Conservation (phyloP, 495 filamentous ascomycete genomes). For the Aspergillus panamensis region DNA sequence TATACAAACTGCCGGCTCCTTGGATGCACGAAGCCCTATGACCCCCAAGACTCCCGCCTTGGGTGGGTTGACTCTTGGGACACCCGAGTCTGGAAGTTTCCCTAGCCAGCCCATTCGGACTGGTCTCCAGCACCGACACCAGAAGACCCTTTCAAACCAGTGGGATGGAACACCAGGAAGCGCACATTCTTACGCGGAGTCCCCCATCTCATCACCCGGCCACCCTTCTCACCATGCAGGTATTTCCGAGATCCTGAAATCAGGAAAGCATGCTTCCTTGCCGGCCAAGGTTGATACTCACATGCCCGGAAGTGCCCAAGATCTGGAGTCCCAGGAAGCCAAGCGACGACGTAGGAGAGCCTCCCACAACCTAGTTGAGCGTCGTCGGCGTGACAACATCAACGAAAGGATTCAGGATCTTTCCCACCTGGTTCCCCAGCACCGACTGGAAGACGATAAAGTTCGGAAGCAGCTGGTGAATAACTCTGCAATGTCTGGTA, state of each 20-base stretch:
- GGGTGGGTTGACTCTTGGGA: conserved; percentile 55
- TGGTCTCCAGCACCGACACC: conserved; percentile 60
- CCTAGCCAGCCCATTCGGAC: conserved; percentile 72
- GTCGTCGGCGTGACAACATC: conserved; percentile 93
- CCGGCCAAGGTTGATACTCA: conserved; percentile 64
- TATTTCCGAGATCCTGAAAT: conserved; percentile 67
- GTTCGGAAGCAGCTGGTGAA: conserved; percentile 91
- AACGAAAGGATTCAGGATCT: conserved; percentile 97
- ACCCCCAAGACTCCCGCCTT: conserved; percentile 71
- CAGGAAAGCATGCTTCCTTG: conserved; percentile 65
- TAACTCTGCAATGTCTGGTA: conserved; percentile 80
- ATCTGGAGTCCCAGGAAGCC: conserved; percentile 78
- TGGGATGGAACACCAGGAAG: conserved; percentile 81
- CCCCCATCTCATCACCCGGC: conserved; percentile 70
- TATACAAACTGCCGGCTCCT: conserved; percentile 58
- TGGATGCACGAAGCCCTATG: conserved; percentile 70
- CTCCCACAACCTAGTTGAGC: conserved; percentile 94
- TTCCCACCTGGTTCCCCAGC: conserved; percentile 84
- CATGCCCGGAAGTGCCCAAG: conserved; percentile 43
- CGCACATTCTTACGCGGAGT: conserved; percentile 73
- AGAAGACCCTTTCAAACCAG: conserved; percentile 76
- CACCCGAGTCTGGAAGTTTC: conserved; percentile 65
- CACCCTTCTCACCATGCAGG: conserved; percentile 55
- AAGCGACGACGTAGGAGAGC: conserved; percentile 87
- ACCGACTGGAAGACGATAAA: conserved; percentile 95